Evolutionary conservation across 1,284 basidiomycete genomes (phyloP).

Genomic region (Tilletia setariae): DNA sequence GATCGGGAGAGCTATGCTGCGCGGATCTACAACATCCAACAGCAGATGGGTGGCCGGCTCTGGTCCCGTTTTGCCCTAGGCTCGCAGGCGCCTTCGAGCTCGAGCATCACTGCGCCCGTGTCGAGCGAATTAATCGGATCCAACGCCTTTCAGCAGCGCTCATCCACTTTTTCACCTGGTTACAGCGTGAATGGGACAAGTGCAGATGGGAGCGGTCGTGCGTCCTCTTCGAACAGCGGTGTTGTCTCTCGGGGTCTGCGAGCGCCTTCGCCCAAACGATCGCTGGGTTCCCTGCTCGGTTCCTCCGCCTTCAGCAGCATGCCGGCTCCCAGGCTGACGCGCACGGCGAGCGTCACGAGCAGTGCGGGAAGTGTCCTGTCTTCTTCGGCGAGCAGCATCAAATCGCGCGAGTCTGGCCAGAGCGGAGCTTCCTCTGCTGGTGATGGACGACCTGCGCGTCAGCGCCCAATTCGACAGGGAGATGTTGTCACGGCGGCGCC

Average conservation of each 20-base stretch:
- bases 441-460: too few relatives aligned
- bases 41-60: slow-evolving; percentile 10
- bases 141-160: too few relatives aligned
- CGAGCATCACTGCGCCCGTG: too few relatives aligned
- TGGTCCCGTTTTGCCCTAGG: slow-evolving; percentile 4
- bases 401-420: neutral
- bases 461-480: too few relatives aligned
- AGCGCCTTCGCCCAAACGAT: slow-evolving; percentile 9
- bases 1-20: slow-evolving; percentile 15
- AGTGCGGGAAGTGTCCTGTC: neutral
- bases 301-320: neutral
- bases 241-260: neutral
- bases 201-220: neutral
- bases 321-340: slow-evolving; percentile 4
- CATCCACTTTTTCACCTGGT: too few relatives aligned
- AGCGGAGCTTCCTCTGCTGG: too few relatives aligned
- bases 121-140: too few relatives aligned
- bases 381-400: neutral
- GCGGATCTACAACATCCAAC: slow-evolving; percentile 4
- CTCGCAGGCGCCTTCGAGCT: neutral
- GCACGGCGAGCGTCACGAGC: neutral
- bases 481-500: too few relatives aligned
- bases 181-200: neutral
- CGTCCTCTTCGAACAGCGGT: neutral
- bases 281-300: neutral